Evolutionary conservation across 225 moss, liverwort and hornwort species (phyloP), one percentile per base, ranked within the genome.

Genomic region (Pseudoscleropodium purum): DNA sequence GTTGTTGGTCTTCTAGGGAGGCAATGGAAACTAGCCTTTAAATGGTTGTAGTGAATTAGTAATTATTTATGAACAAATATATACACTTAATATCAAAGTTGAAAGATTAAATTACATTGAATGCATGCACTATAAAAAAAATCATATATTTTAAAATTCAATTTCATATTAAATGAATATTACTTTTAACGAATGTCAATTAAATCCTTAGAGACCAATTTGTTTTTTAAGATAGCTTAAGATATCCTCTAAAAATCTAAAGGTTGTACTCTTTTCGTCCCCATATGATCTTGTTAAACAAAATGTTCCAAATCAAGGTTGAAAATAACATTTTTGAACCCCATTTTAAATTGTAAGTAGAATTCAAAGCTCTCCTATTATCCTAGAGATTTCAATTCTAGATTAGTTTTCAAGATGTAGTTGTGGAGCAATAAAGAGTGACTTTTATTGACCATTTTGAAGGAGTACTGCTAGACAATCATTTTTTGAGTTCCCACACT

Each of bases 191-290:
- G 0, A 45, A 45, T 45, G 10, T 6, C 23, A 24, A 23, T 29
- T 29, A 6, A 41, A 9, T 41, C 9, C 17, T 74, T 10, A 29
- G 16, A 73, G 1, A 10, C 1, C 10, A 45, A 74, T 45, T 27
- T 73, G 2, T 41, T 72, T 0, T 41, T 15, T 6, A 26, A 73
- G 10, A 30, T 1, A 17, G 0, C 11, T 2, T 1, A 34, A 51
- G 0, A 52, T 51, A 52, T 3, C 77, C 0, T 52, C 15, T 7
- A 0, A 23, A 77, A 36, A 77, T 34, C 13, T 52, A 5, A 8
- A 36, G 7, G 6, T 54, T 52, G 14, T 77, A 23, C 6, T 37
- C 2, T 6, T 2, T 37, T 6, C 1, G 0, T 21, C 4, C 4
- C 18, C 11, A 21, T 11, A 37, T 21, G 6, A 37, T 21, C 37